These are phyloP conservation scores for Pythium aristosporum DNA, from an alignment of 352 stramenopile species.

Conservation along the genomic window DNA sequence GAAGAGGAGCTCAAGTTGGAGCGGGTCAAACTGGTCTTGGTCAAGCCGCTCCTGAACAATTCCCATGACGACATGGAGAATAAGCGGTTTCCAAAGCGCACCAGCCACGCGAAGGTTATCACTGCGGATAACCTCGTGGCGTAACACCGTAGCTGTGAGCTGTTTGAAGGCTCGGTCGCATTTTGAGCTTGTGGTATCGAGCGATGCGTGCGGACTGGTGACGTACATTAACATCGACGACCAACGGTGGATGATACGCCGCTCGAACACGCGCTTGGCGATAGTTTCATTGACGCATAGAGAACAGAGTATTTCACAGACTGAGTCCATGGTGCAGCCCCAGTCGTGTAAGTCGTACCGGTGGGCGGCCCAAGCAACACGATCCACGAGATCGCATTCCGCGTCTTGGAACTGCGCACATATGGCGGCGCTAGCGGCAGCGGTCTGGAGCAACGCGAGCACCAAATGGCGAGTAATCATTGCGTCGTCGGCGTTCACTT, in stretches of 20 bases:
- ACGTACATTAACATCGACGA: neutral
- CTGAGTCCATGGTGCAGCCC: neutral
- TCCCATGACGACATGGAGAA: no score
- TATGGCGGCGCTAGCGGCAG: neutral
- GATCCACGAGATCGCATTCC: neutral
- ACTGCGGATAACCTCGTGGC: no score
- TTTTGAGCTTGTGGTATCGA: conserved; percentile 23
- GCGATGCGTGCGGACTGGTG: conserved; percentile 16
- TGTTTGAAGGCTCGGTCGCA: conserved; percentile 2
- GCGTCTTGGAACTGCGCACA: no score
- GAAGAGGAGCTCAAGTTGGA: conserved; percentile 8
- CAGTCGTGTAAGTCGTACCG: neutral
- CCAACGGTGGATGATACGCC: neutral
- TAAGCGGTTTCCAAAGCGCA: no score
- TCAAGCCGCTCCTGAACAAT: no score
- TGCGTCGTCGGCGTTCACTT: no score
- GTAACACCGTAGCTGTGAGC: neutral
- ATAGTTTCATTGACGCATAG: neutral
- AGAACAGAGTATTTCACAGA: neutral
- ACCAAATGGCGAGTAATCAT: no score
- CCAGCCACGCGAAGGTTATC: no score
- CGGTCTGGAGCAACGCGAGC: no score
- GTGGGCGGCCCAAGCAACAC: neutral
- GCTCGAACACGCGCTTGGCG: neutral
- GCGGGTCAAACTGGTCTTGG: neutral